Conservation (phyloP, 2,329 filamentous ascomycete species). For the Arthrinium puccinioides region DNA sequence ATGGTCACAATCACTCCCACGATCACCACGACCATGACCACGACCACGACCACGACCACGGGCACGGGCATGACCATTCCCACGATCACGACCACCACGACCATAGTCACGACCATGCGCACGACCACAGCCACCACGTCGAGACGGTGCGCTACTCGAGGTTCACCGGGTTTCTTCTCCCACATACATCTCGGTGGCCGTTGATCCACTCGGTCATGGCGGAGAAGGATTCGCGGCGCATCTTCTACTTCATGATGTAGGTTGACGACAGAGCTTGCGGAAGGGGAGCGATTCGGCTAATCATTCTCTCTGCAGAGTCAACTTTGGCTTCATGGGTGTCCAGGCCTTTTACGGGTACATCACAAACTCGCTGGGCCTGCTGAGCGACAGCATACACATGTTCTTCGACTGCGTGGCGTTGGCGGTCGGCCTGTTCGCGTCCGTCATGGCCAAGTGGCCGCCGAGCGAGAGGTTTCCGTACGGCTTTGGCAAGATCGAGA, state of each 20-base stretch:
- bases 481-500: constrained; percentile 95
- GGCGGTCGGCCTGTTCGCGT: constrained; percentile 80
- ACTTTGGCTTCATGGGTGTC: constrained; percentile 90
- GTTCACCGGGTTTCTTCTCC: constrained; percentile 68
- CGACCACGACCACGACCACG: constrained; percentile 14
- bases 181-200: constrained; percentile 62
- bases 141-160: constrained; percentile 48
- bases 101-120: constrained; percentile 7
- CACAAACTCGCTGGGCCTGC: constrained; percentile 87
- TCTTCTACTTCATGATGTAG: constrained; percentile 94
- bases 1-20: constrained; percentile 7
- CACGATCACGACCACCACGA: constrained; percentile 13
- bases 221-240: constrained; percentile 87
- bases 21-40: constrained; percentile 19
- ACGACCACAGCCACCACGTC: constrained; percentile 6
- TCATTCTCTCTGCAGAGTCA: constrained; percentile 70
- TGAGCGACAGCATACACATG: constrained; percentile 99
- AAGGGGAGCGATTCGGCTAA: too few species aligned
- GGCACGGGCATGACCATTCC: constrained; percentile 7
- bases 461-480: constrained; percentile 85
- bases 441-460: constrained; percentile 95
- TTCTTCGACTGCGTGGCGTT: constrained; percentile 96
- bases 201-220: constrained; percentile 78
- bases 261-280: constrained; percentile 19
- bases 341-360: constrained; percentile 92